phyloP scores from a whole-genome alignment of 192 early-diverging fungal genomes.

The Coemansia sp. region DNA sequence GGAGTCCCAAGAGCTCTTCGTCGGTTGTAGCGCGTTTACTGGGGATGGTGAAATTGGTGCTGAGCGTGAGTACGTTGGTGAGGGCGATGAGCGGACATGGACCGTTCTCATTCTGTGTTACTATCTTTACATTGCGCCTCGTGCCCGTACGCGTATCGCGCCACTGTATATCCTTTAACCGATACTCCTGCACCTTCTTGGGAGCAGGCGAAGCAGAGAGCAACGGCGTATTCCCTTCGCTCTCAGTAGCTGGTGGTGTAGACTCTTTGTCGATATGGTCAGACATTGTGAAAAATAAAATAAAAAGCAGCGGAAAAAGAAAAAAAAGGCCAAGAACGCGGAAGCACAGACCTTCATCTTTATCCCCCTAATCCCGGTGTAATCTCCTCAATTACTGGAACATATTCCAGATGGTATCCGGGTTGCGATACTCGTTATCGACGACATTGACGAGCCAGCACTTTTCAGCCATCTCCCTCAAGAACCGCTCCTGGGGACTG shows the following conservation, averaged over 20 bases:
- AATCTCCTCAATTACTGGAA: conserved; percentile 11
- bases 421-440: conserved; percentile 86
- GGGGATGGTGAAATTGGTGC: conserved; percentile 57
- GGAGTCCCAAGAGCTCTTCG: conserved; percentile 64
- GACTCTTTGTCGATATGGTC: background rate
- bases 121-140: conserved; percentile 63
- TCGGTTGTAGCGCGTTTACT: conserved; percentile 59
- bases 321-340: background rate
- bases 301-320: background rate
- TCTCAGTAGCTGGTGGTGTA: background rate
- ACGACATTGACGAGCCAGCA: conserved; percentile 95
- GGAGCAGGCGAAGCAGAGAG: background rate
- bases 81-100: conserved; percentile 88
- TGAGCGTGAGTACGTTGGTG: conserved; percentile 77
- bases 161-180: conserved; percentile 74
- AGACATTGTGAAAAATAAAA: background rate
- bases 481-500: conserved; percentile 54
- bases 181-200: conserved; percentile 54
- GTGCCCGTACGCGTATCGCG: conserved; percentile 50
- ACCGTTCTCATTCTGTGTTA: conserved; percentile 92
- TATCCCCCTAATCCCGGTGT: background rate
- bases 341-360: too few relatives aligned
- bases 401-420: conserved; percentile 48
- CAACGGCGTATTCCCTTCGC: background rate
- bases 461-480: conserved; percentile 62